Percentiles rank a stretch among this genome's conserved stretches.
phyloP scores from a whole-genome alignment of 2,329 filamentous ascomycete species.

The Amauroascus verrucosus region DNA sequence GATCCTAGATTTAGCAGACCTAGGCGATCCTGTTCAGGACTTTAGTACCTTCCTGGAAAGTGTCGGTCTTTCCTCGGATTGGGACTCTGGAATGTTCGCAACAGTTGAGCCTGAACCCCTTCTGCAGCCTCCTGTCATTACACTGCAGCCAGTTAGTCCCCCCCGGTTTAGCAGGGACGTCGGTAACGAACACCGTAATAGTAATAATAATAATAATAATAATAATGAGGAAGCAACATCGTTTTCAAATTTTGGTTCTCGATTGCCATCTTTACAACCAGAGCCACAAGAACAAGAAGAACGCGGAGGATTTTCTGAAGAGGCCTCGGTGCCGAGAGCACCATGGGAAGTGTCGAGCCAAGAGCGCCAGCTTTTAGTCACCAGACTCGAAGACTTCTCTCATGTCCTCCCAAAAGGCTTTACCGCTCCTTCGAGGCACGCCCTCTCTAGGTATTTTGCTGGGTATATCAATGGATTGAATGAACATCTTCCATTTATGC shows the following conservation, averaged over 20 bases:
- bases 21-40: slow-evolving; percentile 41
- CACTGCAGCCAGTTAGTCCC: slow-evolving; percentile 22
- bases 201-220: slow-evolving; percentile 27
- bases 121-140: slow-evolving; percentile 27
- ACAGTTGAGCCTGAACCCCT: slow-evolving; percentile 32
- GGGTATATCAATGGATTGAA: slow-evolving; percentile 44
- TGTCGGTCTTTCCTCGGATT: slow-evolving; percentile 41
- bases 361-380: slow-evolving; percentile 37
- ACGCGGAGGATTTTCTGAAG: slow-evolving; percentile 33
- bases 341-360: slow-evolving; percentile 40
- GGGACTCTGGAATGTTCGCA: slow-evolving; percentile 40
- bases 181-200: slow-evolving; percentile 31
- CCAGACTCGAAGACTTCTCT: slow-evolving; percentile 38
- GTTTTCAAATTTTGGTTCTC: slow-evolving; percentile 41
- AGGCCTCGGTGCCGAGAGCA: slow-evolving; percentile 30
- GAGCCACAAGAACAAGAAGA: slow-evolving; percentile 38
- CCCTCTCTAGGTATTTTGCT: slow-evolving; percentile 41
- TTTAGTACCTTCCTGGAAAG: slow-evolving; percentile 41
- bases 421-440: slow-evolving; percentile 40
- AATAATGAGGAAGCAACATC: slow-evolving; percentile 34
- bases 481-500: slow-evolving; percentile 44
- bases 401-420: slow-evolving; percentile 39
- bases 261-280: slow-evolving; percentile 39
- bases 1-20: slow-evolving; percentile 37
- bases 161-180: slow-evolving; percentile 33